A percentile compares a stretch with the other conserved stretches of the same genome.
Evolutionary conservation across 2,329 filamentous ascomycete genomes (phyloP).

Genomic region (Ramichloridium luteum): DNA sequence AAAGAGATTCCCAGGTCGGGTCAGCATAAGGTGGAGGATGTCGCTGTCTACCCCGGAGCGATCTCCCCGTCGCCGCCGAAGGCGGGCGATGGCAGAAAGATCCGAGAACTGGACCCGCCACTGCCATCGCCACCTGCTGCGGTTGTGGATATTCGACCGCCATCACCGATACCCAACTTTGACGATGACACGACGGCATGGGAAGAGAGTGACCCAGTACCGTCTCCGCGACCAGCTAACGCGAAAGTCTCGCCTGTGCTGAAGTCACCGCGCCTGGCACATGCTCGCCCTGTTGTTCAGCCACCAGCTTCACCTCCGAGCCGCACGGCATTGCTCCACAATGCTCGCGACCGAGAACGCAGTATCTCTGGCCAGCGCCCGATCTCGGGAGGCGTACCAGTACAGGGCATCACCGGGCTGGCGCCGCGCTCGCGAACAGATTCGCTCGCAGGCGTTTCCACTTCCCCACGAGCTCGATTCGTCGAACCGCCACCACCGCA

Average conservation of each 20-base stretch:
- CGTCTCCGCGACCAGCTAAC: no score
- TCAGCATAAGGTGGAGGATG: conserved; percentile 12
- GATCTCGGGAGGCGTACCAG: conserved; percentile 4
- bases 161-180: conserved; percentile 8
- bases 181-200: conserved; percentile 11
- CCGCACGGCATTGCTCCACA: conserved; percentile 9
- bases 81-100: conserved; percentile 13
- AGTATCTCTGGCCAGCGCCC: conserved; percentile 5
- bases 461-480: conserved; percentile 11
- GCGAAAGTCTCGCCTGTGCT: conserved; percentile 6
- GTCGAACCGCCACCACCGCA: conserved; percentile 24
- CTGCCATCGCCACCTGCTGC: conserved; percentile 4
- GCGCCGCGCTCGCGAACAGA: conserved; percentile 3
- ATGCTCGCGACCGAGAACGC: conserved; percentile 6
- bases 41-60: conserved; percentile 16
- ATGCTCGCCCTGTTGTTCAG: conserved; percentile 8
- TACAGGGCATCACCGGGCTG: no score
- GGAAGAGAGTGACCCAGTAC: conserved; percentile 7
- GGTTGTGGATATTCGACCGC: conserved; percentile 2
- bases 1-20: no score
- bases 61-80: conserved; percentile 19
- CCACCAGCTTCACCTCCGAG: conserved; percentile 9
- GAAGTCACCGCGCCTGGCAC: conserved; percentile 9
- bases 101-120: conserved; percentile 4
- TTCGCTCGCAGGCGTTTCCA: conserved; percentile 4